Percentiles rank a stretch among this genome's conserved stretches.
Evolutionary conservation across 2,329 filamentous ascomycete species (phyloP).

Genomic region (Xylogone sp.): DNA sequence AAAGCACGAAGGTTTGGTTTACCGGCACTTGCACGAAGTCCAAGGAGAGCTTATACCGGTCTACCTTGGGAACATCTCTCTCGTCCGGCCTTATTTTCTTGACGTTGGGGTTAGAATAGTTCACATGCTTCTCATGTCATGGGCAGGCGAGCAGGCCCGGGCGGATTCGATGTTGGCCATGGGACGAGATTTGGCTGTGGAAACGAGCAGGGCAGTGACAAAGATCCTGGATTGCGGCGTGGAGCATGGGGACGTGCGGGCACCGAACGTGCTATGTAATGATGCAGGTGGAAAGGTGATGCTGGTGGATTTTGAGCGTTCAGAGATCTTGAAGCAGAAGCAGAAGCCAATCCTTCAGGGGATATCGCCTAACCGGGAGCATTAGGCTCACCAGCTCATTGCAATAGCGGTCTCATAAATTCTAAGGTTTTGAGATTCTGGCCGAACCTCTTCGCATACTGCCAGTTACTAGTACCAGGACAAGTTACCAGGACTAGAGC

Average conservation of each 20-base stretch:
- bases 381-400: no score
- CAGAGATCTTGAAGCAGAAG: slow-evolving; percentile 13
- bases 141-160: slow-evolving; percentile 16
- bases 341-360: slow-evolving; percentile 5
- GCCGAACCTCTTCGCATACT: no score
- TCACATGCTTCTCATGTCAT: slow-evolving; percentile 17
- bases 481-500: no score
- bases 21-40: slow-evolving; percentile 28
- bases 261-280: slow-evolving; percentile 18
- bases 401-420: no score
- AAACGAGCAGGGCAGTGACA: slow-evolving; percentile 12
- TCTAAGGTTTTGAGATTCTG: no score
- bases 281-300: slow-evolving; percentile 14
- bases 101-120: slow-evolving; percentile 16
- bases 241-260: slow-evolving; percentile 15
- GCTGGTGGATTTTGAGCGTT: slow-evolving; percentile 18
- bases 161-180: slow-evolving; percentile 11
- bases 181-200: no score
- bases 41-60: slow-evolving; percentile 35
- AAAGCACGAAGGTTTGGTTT: slow-evolving; percentile 32
- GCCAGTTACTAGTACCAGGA: no score
- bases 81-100: slow-evolving; percentile 19
- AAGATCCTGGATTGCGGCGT: slow-evolving; percentile 12
- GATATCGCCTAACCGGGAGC: slow-evolving; percentile 10
- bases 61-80: slow-evolving; percentile 34